phyloP scores from a whole-genome alignment of 208 protist species.

The Dictyostelium gargantuum region DNA sequence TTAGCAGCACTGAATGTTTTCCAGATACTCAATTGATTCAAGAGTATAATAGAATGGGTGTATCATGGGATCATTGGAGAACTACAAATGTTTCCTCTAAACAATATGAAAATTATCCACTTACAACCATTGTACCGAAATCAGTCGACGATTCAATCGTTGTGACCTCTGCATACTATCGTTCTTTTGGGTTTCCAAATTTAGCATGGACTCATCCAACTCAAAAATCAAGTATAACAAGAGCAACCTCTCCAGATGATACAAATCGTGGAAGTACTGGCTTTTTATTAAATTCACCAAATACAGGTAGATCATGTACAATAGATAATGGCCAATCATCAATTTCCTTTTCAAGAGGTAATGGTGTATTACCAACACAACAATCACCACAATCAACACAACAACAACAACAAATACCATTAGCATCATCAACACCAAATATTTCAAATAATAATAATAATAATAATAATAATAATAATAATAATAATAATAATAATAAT shows the following conservation, averaged over 20 bases:
- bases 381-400: not conserved
- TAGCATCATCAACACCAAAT: no score
- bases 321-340: not conserved
- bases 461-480: not conserved
- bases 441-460: not conserved
- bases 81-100: not conserved
- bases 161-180: not conserved
- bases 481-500: not conserved
- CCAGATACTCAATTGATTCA: not conserved
- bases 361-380: not conserved
- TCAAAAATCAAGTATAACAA: not conserved
- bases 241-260: not conserved
- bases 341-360: not conserved
- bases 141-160: not conserved
- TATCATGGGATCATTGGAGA: slow-evolving; percentile 50
- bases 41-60: slow-evolving; percentile 20
- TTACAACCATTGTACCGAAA: not conserved
- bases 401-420: no score
- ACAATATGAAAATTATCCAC: not conserved
- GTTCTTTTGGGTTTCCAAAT: not conserved
- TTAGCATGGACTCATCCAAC: slow-evolving; percentile 15
- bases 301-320: not conserved
- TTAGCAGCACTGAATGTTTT: not conserved
- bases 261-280: not conserved
- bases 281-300: not conserved